phyloP scores from a whole-genome alignment of 2,329 filamentous ascomycete genomes.

The Penicillium corylophilum region DNA sequence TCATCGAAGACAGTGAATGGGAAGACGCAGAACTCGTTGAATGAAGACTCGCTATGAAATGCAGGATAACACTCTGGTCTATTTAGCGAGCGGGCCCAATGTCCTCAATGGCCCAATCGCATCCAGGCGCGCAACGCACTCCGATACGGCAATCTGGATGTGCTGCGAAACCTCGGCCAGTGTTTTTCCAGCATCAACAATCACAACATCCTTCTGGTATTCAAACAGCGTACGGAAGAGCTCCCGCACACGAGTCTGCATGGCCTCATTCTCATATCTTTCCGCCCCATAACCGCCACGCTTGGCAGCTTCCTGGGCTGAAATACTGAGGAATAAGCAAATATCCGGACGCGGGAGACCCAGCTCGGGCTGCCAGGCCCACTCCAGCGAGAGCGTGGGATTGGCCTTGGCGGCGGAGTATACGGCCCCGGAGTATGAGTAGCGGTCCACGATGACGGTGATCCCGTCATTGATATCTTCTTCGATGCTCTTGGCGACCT shows the following conservation, averaged over 20 bases:
- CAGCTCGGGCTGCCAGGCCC: constrained; percentile 81
- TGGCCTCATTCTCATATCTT: constrained; percentile 79
- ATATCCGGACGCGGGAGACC: constrained; percentile 85
- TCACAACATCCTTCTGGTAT: constrained; percentile 49
- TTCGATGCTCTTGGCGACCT: constrained; percentile 51
- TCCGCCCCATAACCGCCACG: constrained; percentile 88
- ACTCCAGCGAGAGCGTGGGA: constrained; percentile 65
- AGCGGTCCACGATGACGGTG: constrained; percentile 83
- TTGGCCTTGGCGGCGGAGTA: constrained; percentile 88
- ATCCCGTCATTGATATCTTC: constrained; percentile 61
- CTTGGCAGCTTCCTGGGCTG: constrained; percentile 67
- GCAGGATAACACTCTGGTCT: constrained; percentile 2
- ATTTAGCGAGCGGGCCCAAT: constrained; percentile 31
- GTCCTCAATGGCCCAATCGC: constrained; percentile 35
- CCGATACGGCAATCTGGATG: constrained; percentile 31
- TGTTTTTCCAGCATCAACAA: constrained; percentile 55
- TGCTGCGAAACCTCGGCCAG: constrained; percentile 53
- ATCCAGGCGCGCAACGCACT: constrained; percentile 34
- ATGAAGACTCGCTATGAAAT: constrained; percentile 19
- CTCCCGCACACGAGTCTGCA: constrained; percentile 76
- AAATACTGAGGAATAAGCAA: constrained; percentile 82
- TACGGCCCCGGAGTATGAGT: constrained; percentile 91
- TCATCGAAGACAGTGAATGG: constrained; percentile 58
- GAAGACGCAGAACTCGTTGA: constrained; percentile 49
- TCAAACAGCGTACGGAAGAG: constrained; percentile 62